These are phyloP conservation scores for Pterula multifida DNA, from an alignment of 1,284 basidiomycete genomes.

Conservation along the genomic window DNA sequence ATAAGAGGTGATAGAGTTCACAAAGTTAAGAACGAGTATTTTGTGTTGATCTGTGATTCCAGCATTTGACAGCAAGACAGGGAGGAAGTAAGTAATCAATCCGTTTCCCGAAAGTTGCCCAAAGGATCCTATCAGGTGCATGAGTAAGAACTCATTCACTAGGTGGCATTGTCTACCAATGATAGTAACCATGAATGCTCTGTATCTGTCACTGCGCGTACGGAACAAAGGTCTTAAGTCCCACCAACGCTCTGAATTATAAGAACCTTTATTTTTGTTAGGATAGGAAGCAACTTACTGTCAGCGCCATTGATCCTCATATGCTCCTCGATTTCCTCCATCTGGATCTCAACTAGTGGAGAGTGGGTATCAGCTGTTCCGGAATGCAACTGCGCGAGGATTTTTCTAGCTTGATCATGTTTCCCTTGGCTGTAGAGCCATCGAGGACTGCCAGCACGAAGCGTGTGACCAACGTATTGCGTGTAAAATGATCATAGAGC, in stretches of 20 bases:
- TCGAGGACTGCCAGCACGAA: slow-evolving; percentile 25
- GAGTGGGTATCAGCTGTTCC: slow-evolving; percentile 31
- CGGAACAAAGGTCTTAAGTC: slow-evolving; percentile 41
- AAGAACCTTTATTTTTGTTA: background rate
- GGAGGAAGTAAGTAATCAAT: slow-evolving; percentile 38
- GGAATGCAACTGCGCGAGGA: slow-evolving; percentile 36
- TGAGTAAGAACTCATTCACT: too few species aligned
- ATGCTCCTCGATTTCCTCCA: slow-evolving; percentile 40
- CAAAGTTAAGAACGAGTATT: slow-evolving; percentile 33
- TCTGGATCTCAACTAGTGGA: slow-evolving; percentile 36
- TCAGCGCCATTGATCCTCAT: slow-evolving; percentile 31
- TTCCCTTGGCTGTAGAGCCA: slow-evolving; percentile 37
- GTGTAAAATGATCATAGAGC: slow-evolving; percentile 10
- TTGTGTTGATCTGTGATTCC: slow-evolving; percentile 30
- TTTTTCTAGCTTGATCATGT: slow-evolving; percentile 24
- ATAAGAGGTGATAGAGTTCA: slow-evolving; percentile 37
- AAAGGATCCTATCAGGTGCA: slow-evolving; percentile 19
- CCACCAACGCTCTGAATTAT: slow-evolving; percentile 32
- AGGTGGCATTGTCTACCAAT: slow-evolving; percentile 24
- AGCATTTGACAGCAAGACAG: slow-evolving; percentile 30
- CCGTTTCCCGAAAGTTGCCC: slow-evolving; percentile 30
- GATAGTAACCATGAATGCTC: slow-evolving; percentile 37
- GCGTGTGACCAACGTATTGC: slow-evolving; percentile 7
- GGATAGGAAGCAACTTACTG: slow-evolving; percentile 19
- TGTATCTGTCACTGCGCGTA: slow-evolving; percentile 30